Evolutionary conservation across 202 grass and related monocot genomes (phyloP).

Genomic region (Alloteropsis angusta): DNA sequence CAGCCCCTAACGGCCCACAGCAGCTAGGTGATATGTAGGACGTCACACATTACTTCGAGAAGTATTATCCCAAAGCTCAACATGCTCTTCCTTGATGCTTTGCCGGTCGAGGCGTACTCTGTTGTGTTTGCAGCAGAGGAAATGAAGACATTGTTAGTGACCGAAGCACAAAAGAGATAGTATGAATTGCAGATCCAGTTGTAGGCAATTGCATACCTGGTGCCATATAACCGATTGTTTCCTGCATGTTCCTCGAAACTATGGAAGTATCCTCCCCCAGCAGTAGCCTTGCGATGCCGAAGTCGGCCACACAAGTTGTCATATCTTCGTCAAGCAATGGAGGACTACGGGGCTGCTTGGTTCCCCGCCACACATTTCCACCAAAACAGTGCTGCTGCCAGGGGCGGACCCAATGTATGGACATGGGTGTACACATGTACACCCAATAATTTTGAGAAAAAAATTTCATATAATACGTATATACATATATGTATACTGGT

Average conservation of each 20-base stretch:
- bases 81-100: constrained; percentile 36
- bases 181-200: not conserved
- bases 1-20: too few relatives aligned
- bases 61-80: constrained; percentile 48
- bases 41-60: too few relatives aligned
- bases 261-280: constrained; percentile 21
- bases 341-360: too few relatives aligned
- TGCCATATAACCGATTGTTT: constrained; percentile 49
- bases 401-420: too few relatives aligned
- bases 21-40: too few relatives aligned
- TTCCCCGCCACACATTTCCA: too few relatives aligned
- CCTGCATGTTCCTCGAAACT: constrained; percentile 26
- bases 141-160: not conserved
- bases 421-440: too few relatives aligned
- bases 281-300: constrained; percentile 34
- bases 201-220: constrained; percentile 24
- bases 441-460: too few relatives aligned
- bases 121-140: not conserved
- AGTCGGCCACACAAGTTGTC: constrained; percentile 35
- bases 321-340: constrained; percentile 44
- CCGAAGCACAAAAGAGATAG: not conserved
- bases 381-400: too few relatives aligned
- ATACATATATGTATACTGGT: too few relatives aligned
- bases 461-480: too few relatives aligned
- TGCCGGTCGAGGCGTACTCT: constrained; percentile 38